Conservation (phyloP, 2,329 filamentous ascomycete species). For the Neonectria punicea region DNA sequence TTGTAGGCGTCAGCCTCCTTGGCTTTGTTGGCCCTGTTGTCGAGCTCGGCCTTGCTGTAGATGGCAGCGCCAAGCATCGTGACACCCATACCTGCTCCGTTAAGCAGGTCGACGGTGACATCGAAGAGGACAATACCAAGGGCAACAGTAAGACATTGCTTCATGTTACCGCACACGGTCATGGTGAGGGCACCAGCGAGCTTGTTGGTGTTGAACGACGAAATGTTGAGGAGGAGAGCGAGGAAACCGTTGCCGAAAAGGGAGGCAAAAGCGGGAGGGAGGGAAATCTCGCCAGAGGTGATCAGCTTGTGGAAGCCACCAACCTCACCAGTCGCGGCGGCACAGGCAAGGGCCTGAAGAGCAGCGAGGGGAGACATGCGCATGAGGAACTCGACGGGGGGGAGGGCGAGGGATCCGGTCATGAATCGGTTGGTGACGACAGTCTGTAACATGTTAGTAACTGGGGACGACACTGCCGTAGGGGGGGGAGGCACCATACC, state of each 20-base stretch:
- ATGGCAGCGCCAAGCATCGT: constrained; percentile 66
- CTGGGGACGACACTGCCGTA: too few species aligned
- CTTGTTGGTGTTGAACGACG: constrained; percentile 68
- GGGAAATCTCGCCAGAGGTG: constrained; percentile 48
- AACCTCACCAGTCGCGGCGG: constrained; percentile 64
- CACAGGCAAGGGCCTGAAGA: constrained; percentile 63
- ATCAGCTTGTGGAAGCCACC: constrained; percentile 52
- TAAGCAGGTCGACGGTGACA: constrained; percentile 60
- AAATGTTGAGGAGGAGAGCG: constrained; percentile 66
- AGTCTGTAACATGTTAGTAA: constrained; percentile 52
- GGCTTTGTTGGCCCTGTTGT: constrained; percentile 54
- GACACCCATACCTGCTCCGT: constrained; percentile 66
- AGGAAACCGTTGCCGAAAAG: constrained; percentile 63
- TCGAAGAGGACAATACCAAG: constrained; percentile 65
- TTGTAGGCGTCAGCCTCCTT: constrained; percentile 47
- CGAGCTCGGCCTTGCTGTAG: constrained; percentile 68
- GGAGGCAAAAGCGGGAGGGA: constrained; percentile 52
- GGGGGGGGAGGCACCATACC: constrained; percentile 44
- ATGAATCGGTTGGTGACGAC: constrained; percentile 73
- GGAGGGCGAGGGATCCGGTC: constrained; percentile 68
- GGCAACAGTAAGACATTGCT: constrained; percentile 66
- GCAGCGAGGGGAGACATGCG: constrained; percentile 71
- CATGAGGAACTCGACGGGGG: constrained; percentile 69
- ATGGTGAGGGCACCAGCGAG: constrained; percentile 67
- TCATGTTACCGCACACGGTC: constrained; percentile 68